Evolutionary conservation across 2,329 filamentous ascomycete species (phyloP), one percentile per base, ranked within the genome.

Genomic region (Trichoderma koningiopsis): DNA sequence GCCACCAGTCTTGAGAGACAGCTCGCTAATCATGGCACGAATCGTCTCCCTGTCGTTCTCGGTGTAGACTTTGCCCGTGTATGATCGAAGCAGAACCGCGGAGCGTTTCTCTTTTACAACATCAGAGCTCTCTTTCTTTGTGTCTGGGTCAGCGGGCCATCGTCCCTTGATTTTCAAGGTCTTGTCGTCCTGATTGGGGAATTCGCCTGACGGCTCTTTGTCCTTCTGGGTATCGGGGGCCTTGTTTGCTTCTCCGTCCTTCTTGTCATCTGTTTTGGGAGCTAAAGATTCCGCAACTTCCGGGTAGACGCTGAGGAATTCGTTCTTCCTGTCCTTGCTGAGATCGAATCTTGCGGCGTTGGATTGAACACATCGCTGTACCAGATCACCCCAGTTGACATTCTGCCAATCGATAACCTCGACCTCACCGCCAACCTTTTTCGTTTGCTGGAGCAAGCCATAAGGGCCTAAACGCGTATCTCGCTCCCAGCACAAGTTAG

Each of bases 1-100:
- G 43, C 92, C 92, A 22, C 93, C 92, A 19, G 91, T 91, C 70
- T 89, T 89, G 68, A 96, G 83, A 6, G 87, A 87, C 33, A 96
- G 83, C 78, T 97, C 94, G 70, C 88, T 90, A 73, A 97, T 88
- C 76, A 96, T 86, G 43, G 93, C 88, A 33, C 94, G 90, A 52
- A 97, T 88, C 66, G 89, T 90, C 77, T 94, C 89, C 75, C 92
- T 88, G 76, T 95, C 92, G 75, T 95, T 92, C 52, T 92, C 87
- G 33, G 89, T 92, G 77, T 94, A 97, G 33, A 87, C 78, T 77
- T 92, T 93, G 68, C 89, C 90, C 37, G 87, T 88, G 83, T 91
- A 95, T 0, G 92, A 90, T 47, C 93, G 89, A 47, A 97, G 85
- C 6, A 97, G 79, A 11, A 97, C 79, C 1, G 91, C 93, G 0